These are phyloP conservation scores for Pseudonitzschia multistriata DNA, from an alignment of 108 stramenopile species.

Conservation along the genomic window DNA sequence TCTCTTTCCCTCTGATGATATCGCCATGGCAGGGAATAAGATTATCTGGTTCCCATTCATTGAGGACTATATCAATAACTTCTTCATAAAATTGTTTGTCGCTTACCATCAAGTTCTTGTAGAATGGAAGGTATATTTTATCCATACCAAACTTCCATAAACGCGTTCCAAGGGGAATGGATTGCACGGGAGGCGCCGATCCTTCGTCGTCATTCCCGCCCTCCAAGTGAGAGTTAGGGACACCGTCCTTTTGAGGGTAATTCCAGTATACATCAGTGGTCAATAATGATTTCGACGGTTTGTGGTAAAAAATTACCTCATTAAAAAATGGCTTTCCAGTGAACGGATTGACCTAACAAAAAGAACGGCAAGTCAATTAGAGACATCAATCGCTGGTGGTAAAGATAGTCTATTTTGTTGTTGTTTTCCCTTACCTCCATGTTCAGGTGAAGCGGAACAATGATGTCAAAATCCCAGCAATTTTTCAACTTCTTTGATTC, in stretches of 20 bases:
- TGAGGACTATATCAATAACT: constrained; percentile 27
- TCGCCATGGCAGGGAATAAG: constrained; percentile 85
- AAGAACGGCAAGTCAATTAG: not conserved
- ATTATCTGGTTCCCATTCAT: constrained; percentile 75
- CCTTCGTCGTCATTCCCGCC: constrained; percentile 46
- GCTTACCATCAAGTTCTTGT: constrained; percentile 80
- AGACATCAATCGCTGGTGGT: not conserved
- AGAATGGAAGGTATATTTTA: constrained; percentile 72
- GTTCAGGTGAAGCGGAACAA: constrained; percentile 69
- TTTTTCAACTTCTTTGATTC: constrained; percentile 20
- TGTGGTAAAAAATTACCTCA: constrained; percentile 80
- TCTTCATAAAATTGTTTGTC: constrained; percentile 36
- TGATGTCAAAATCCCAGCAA: constrained; percentile 63
- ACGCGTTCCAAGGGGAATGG: constrained; percentile 59
- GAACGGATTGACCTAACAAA: constrained; percentile 52
- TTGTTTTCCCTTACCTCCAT: constrained; percentile 35
- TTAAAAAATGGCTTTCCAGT: constrained; percentile 85
- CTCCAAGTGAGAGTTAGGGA: constrained; percentile 63
- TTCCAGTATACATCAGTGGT: constrained; percentile 87
- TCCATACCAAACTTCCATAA: constrained; percentile 87
- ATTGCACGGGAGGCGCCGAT: constrained; percentile 62
- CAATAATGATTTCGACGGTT: constrained; percentile 64
- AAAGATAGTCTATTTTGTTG: constrained; percentile 3
- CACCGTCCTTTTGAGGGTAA: constrained; percentile 66
- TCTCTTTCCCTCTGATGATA: constrained; percentile 62